Evolutionary conservation across 345 rosid species (phyloP), one percentile per base, ranked within the genome.

Genomic region (Citrus inodora): DNA sequence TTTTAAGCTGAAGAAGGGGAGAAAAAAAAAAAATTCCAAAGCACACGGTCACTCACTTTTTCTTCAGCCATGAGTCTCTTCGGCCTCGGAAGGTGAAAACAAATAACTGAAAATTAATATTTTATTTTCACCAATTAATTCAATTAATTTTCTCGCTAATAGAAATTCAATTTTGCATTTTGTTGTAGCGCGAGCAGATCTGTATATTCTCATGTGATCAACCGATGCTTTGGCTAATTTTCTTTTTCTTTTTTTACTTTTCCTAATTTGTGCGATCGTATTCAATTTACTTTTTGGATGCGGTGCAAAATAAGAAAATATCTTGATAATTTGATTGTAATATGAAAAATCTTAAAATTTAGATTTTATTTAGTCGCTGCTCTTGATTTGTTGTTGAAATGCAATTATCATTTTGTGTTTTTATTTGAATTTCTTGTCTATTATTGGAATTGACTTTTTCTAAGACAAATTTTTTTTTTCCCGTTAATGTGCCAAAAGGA

Each of bases 41-140:
- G 72, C 75, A 59, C 83, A 24, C 68, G 53, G 64, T 53, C 67
- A 66, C 38, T 46, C 77, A 37, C 76, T 77, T 42, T 68, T 76
- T 76, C 61, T 67, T 35, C 24, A 73, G 87, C 90, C 70, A 91
- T 87, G 94, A 89, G 92, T 83, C 92, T 91, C 81, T 91, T 89
- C 87, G 92, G 94, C 75, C 85, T 91, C 67, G 94, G 92, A 80
- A 91, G 94, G 92, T 87, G 24, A 80, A 70, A 6, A 14, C n/a
- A 2, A 5, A 55, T 53, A 53, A 16, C 1, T 53, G 6, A 53
- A 53, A 17, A 1, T 13, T 13, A 1, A 17, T 32, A 37, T 59
- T 78, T 25, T 73, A 38, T 21, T 59, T 11, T 38, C 8, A 2
- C 8, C 7, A 40, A 38, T 9, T 16, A 21, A 21, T 27, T 63